These are phyloP conservation scores for Penicillium atrosanguineum DNA, from an alignment of 495 filamentous ascomycete species.

Conservation along the genomic window DNA sequence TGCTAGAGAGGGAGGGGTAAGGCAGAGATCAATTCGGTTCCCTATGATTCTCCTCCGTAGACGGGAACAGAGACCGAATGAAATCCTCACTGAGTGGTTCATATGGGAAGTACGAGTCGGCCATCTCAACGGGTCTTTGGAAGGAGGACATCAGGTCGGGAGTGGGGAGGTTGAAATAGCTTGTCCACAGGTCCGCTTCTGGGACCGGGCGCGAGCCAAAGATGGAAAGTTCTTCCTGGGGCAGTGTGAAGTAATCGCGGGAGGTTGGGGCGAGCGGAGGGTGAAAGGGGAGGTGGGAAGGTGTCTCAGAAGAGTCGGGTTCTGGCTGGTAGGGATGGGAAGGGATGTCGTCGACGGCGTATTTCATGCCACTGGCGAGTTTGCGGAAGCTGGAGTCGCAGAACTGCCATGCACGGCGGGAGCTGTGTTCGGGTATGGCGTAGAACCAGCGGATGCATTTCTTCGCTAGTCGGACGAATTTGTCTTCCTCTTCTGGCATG, in stretches of 20 bases:
- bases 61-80: conserved; percentile 44
- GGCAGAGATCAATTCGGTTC: not conserved
- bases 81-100: conserved; percentile 46
- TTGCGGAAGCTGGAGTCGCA: conserved; percentile 24
- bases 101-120: conserved; percentile 40
- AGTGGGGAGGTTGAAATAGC: conserved; percentile 18
- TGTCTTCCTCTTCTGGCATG: conserved; percentile 44
- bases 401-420: conserved; percentile 50
- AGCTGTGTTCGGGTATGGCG: conserved; percentile 46
- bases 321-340: conserved; percentile 14
- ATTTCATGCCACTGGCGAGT: conserved; percentile 32
- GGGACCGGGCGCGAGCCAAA: conserved; percentile 8
- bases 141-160: conserved; percentile 10
- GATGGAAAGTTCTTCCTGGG: conserved; percentile 10
- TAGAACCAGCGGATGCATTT: conserved; percentile 54
- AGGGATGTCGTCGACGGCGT: conserved; percentile 36
- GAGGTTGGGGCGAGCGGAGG: not conserved
- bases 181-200: conserved; percentile 13
- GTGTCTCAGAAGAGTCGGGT: not conserved
- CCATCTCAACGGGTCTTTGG: conserved; percentile 5
- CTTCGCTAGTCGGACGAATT: conserved; percentile 45
- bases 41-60: conserved; percentile 11
- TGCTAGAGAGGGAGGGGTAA: not conserved
- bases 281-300: not conserved
- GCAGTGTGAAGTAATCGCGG: conserved; percentile 12